These are phyloP conservation scores for Spencermartinsiella ligniputridi DNA, from an alignment of 1,139 yeast genomes.

Conservation along the genomic window DNA sequence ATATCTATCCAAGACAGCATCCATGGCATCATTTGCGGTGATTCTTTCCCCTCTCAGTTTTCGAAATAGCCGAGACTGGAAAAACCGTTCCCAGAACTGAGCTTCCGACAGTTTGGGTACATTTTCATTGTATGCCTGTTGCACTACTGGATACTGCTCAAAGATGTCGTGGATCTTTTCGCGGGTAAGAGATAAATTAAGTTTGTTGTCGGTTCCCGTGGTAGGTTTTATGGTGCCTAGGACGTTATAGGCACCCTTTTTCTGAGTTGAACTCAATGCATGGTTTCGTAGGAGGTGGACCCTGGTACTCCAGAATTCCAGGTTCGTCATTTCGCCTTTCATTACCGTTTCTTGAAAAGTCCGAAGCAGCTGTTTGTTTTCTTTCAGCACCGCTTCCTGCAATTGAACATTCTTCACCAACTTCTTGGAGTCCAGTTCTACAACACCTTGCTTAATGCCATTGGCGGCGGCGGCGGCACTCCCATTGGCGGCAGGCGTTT, in stretches of 20 bases:
- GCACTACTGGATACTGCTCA: constrained; percentile 89
- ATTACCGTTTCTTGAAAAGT: constrained; percentile 89
- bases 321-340: constrained; percentile 67
- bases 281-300: constrained; percentile 75
- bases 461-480: constrained; percentile 28
- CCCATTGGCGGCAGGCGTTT: constrained; percentile 23
- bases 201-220: constrained; percentile 64
- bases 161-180: constrained; percentile 88
- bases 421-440: constrained; percentile 34
- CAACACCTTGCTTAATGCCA: constrained; percentile 30
- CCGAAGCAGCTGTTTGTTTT: constrained; percentile 64
- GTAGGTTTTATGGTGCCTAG: constrained; percentile 90
- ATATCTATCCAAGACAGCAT: constrained; percentile 78
- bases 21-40: constrained; percentile 73
- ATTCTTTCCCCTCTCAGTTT: constrained; percentile 86
- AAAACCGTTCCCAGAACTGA: constrained; percentile 96
- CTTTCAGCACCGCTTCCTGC: constrained; percentile 72
- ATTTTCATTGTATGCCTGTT: constrained; percentile 80
- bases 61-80: constrained; percentile 81
- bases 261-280: constrained; percentile 80
- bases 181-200: constrained; percentile 85
- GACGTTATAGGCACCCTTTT: constrained; percentile 90
- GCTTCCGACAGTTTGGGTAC: constrained; percentile 89
- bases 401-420: constrained; percentile 65
- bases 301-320: constrained; percentile 85